Conservation (phyloP, 176 grass and related monocot genomes). For the Saccharum officinarum region DNA sequence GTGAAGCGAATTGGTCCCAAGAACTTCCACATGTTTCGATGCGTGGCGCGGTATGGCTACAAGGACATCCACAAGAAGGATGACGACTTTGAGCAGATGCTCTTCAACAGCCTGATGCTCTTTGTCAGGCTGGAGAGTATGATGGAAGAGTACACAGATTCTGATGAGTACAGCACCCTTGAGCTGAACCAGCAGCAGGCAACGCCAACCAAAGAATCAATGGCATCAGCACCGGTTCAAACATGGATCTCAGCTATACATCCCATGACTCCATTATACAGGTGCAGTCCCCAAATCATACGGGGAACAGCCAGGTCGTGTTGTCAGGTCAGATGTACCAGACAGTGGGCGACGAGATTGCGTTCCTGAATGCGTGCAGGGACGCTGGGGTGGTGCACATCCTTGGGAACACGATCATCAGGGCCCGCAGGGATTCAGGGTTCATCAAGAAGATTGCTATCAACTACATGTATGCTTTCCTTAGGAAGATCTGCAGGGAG, state of each 20-base stretch:
- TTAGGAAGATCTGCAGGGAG: slow-evolving; percentile 77
- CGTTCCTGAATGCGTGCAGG: slow-evolving; percentile 65
- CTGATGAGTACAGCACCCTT: slow-evolving; percentile 50
- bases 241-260: slow-evolving; percentile 37
- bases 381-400: slow-evolving; percentile 83
- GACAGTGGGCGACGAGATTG: slow-evolving; percentile 51
- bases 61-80: slow-evolving; percentile 82
- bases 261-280: slow-evolving; percentile 54
- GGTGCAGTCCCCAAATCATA: slow-evolving; percentile 24
- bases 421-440: slow-evolving; percentile 56
- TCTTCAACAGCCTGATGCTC: slow-evolving; percentile 53
- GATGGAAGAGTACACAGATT: slow-evolving; percentile 69
- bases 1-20: slow-evolving; percentile 67
- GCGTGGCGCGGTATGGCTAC: slow-evolving; percentile 77
- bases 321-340: slow-evolving; percentile 37
- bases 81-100: slow-evolving; percentile 71
- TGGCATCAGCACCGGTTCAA: background rate
- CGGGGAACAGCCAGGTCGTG: slow-evolving; percentile 26
- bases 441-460: slow-evolving; percentile 61
- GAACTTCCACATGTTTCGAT: slow-evolving; percentile 79
- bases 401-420: slow-evolving; percentile 76
- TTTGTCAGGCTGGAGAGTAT: slow-evolving; percentile 68
- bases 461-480: slow-evolving; percentile 74
- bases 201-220: slow-evolving; percentile 16
- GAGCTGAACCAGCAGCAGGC: slow-evolving; percentile 30